phyloP scores from a whole-genome alignment of 2,329 filamentous ascomycete species.

The Apiospora rasikravindrae region DNA sequence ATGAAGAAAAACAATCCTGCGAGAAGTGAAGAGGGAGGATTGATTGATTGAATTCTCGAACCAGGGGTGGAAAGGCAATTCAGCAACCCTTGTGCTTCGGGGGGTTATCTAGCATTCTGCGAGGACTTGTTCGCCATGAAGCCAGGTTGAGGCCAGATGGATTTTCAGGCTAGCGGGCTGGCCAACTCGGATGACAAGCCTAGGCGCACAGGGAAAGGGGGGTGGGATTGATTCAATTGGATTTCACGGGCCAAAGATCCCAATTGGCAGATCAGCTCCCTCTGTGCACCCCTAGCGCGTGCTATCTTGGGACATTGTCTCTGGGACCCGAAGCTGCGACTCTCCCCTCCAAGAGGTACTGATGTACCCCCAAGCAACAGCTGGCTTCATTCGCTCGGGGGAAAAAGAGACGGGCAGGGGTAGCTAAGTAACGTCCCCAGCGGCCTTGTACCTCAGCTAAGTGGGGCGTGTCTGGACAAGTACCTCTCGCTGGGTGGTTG shows the following conservation, averaged over 20 bases:
- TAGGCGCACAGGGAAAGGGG: background rate
- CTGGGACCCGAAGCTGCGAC: background rate
- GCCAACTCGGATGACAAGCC: constrained; percentile 13
- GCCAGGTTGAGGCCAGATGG: constrained; percentile 9
- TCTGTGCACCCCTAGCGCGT: background rate
- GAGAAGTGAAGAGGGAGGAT: background rate
- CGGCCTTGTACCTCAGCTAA: background rate
- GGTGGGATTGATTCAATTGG: background rate
- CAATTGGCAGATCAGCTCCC: constrained; percentile 8
- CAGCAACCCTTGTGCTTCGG: background rate
- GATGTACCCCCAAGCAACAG: constrained; percentile 9
- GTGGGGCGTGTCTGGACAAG: background rate
- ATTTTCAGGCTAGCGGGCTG: constrained; percentile 10
- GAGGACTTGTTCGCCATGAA: background rate
- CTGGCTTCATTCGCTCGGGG: constrained; percentile 7
- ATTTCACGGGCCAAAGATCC: constrained; percentile 5
- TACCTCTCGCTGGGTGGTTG: background rate
- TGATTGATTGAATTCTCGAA: background rate
- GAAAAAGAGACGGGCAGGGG: background rate
- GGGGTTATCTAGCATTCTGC: background rate
- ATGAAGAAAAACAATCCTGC: constrained; percentile 11
- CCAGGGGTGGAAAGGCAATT: background rate
- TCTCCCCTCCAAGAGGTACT: background rate
- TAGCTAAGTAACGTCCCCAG: background rate
- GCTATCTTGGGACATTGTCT: constrained; percentile 8